A percentile compares a stretch with the other conserved stretches of the same genome.
These are phyloP conservation scores for Mortierella polycephala DNA, from an alignment of 371 early-diverging fungal species.

Conservation along the genomic window DNA sequence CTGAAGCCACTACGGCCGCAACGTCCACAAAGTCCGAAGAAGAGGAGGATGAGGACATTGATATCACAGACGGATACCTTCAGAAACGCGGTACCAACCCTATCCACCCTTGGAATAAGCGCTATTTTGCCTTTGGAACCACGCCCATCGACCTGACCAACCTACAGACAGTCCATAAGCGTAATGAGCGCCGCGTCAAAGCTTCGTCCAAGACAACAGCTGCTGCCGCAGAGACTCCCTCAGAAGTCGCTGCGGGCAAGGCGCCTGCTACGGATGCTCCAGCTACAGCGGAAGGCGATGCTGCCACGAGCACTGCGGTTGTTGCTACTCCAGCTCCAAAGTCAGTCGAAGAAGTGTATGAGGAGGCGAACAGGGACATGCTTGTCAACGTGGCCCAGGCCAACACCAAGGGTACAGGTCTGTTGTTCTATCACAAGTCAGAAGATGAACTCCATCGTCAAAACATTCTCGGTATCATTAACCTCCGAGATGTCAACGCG, in stretches of 20 bases:
- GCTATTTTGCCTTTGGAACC: slow-evolving; percentile 55
- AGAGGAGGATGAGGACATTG: slow-evolving; percentile 42
- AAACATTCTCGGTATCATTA: slow-evolving; percentile 57
- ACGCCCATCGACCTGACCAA: slow-evolving; percentile 47
- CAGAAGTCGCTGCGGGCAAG: slow-evolving; percentile 41
- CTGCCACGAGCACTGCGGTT: background rate
- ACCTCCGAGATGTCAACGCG: slow-evolving; percentile 56
- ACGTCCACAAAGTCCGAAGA: slow-evolving; percentile 20
- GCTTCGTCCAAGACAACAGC: slow-evolving; percentile 15
- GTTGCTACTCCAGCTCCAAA: slow-evolving; percentile 14
- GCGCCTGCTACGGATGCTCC: slow-evolving; percentile 34
- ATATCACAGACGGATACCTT: slow-evolving; percentile 54
- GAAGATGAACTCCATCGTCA: slow-evolving; percentile 46
- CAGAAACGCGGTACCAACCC: slow-evolving; percentile 57
- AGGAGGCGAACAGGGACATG: slow-evolving; percentile 52
- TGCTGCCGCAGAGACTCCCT: slow-evolving; percentile 17
- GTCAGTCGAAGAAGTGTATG: slow-evolving; percentile 52
- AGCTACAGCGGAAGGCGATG: too few relatives aligned
- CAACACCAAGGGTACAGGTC: slow-evolving; percentile 54
- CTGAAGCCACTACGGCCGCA: slow-evolving; percentile 14
- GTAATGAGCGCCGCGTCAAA: slow-evolving; percentile 54
- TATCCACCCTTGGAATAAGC: slow-evolving; percentile 59
- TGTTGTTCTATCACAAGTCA: slow-evolving; percentile 58
- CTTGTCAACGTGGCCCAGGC: slow-evolving; percentile 59
- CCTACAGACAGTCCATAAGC: slow-evolving; percentile 56